phyloP scores from a whole-genome alignment of 805 yeast species.

The Spencermartinsiella europaea region DNA sequence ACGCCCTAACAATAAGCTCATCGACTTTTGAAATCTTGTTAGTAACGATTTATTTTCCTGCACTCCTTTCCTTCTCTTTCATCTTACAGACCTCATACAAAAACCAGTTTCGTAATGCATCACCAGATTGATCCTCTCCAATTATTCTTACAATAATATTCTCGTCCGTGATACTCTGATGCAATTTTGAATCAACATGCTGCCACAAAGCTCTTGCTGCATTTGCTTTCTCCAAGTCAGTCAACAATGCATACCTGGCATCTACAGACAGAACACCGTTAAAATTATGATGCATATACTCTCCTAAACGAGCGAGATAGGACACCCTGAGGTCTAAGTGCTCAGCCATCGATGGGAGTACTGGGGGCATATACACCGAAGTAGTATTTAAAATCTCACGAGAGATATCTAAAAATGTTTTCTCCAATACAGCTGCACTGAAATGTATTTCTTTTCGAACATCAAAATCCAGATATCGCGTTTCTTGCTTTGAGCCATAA shows the following conservation, averaged over 20 bases:
- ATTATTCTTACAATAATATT: conserved; percentile 13
- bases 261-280: conserved; percentile 31
- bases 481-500: conserved; percentile 39
- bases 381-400: conserved; percentile 53
- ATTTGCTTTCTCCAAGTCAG: conserved; percentile 40
- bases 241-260: conserved; percentile 38
- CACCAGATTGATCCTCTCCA: conserved; percentile 5
- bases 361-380: conserved; percentile 52
- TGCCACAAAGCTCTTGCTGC: conserved; percentile 46
- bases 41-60: background rate
- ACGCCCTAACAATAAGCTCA: background rate
- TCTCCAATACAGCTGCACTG: conserved; percentile 41
- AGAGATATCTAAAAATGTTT: conserved; percentile 47
- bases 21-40: background rate
- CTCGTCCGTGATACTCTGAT: conserved; percentile 7
- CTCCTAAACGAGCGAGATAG: conserved; percentile 41
- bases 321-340: conserved; percentile 48
- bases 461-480: conserved; percentile 43
- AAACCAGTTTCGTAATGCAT: conserved; percentile 21
- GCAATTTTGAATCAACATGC: conserved; percentile 14
- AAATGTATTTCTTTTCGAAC: conserved; percentile 40
- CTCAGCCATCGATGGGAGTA: conserved; percentile 45
- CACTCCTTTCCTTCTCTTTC: conserved; percentile 7
- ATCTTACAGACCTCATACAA: conserved; percentile 10
- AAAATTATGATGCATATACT: conserved; percentile 45